phyloP scores from a whole-genome alignment of 257 asterid species.

The Nicotiana tomentosiformis region DNA sequence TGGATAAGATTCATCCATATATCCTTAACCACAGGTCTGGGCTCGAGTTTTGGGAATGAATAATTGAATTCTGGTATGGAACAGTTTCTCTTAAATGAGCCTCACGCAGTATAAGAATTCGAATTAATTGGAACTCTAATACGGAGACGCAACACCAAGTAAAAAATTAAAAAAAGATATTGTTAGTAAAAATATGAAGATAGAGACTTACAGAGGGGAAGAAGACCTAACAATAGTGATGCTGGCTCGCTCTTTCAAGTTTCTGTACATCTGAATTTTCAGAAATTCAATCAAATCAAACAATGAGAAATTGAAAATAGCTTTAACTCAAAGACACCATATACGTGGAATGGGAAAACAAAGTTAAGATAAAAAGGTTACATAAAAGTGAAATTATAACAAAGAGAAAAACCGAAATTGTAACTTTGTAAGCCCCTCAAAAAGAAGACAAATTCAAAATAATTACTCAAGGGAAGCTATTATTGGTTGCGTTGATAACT shows the following conservation, averaged over 20 bases:
- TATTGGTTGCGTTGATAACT: not conserved
- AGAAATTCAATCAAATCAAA: not conserved
- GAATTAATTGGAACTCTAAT: too few relatives aligned
- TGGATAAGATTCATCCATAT: too few relatives aligned
- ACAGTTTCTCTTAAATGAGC: too few relatives aligned
- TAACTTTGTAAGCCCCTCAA: not conserved
- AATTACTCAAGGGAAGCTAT: not conserved
- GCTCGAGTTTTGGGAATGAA: too few relatives aligned
- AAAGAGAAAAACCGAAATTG: not conserved
- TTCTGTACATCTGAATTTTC: constrained; percentile 13
- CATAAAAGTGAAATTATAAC: not conserved
- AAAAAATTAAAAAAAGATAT: too few relatives aligned
- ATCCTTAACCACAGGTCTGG: too few relatives aligned
- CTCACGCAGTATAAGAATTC: too few relatives aligned
- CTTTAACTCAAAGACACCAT: not conserved
- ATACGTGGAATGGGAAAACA: too few relatives aligned
- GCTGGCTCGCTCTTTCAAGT: not conserved
- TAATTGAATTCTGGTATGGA: too few relatives aligned
- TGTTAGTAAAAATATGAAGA: not conserved
- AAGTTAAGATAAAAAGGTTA: not conserved
- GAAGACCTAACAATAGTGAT: not conserved
- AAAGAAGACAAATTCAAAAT: not conserved
- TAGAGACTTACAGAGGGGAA: not conserved
- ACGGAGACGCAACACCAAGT: too few relatives aligned
- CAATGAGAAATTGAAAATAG: not conserved